Evolutionary conservation across 495 filamentous ascomycete genomes (phyloP), one percentile per base, ranked within the genome.

Genomic region (Talaromyces stipitatus): DNA sequence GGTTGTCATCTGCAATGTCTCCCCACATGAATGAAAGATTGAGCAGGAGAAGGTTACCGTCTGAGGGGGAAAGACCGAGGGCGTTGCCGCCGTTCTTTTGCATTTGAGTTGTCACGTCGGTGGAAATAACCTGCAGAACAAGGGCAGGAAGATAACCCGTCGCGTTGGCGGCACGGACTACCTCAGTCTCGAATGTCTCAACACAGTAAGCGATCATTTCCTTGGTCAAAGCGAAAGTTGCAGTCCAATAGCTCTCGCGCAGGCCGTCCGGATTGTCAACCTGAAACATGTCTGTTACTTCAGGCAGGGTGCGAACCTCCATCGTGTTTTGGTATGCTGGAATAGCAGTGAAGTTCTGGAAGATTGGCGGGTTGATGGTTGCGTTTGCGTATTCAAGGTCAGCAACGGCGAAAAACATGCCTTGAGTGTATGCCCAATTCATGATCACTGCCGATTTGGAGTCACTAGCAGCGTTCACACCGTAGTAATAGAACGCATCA

Each of bases 41-140:
- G 56, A 73, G 61, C 3, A 77, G 46, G 2, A 70, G 60, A 12
- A 81, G 60, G 3, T 75, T 74, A 2, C 68, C 69, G 4, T 66
- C 58, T 0, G 72, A 66, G 0, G 63, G 59, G 4, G 75, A 66
- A 0, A 85, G 59, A 3, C 82, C 82, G 14, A 85, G 64, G 4
- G 77, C 69, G 59, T 85, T 84, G 0, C 78, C 80, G 4, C 81
- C 81, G 23, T 64, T 65, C 12, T 67, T 71, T 14, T 61, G 58
- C 58, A 74, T 76, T 24, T 73, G 66, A 8, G 69, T 57, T 9
- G 71, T 70, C 26, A 72, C 71, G 5, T 64, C 52, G 20, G 50
- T 66, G 2, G 73, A 74, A 27, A 83, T 66, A 3, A 71, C 76
- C 55, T 83, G 81, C 62, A 79, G 73, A 29, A 78, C 59, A 18